Evolutionary conservation across 179 eudicot species (phyloP).

Genomic region (Silene vulgaris): DNA sequence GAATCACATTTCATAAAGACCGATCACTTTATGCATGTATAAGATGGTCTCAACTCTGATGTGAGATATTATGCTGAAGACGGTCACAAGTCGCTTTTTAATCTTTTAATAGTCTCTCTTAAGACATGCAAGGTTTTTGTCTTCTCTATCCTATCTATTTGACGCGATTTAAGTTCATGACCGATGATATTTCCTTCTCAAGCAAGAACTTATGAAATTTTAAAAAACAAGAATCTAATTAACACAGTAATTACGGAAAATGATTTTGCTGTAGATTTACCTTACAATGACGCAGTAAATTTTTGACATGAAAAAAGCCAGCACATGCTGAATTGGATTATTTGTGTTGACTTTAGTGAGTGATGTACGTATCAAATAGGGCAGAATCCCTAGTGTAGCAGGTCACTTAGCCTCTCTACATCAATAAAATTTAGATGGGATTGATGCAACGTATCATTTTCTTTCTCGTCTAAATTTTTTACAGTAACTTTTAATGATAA

Average conservation of each 20-base stretch:
- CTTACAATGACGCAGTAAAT: too few species aligned
- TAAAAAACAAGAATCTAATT: background rate
- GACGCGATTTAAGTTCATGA: too few species aligned
- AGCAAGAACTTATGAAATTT: too few species aligned
- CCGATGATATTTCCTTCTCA: too few species aligned
- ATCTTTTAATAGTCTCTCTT: too few species aligned
- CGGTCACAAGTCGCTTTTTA: too few species aligned
- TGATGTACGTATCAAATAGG: constrained; percentile 1
- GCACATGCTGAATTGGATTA: background rate
- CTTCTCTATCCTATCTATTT: too few species aligned
- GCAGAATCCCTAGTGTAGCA: background rate
- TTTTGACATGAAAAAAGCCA: background rate
- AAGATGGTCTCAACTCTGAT: too few species aligned
- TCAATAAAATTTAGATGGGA: background rate
- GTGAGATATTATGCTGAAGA: too few species aligned
- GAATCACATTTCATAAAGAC: too few species aligned
- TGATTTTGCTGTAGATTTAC: background rate
- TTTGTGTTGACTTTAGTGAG: constrained; percentile 16
- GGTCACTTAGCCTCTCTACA: constrained; percentile 3
- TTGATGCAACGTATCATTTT: constrained; percentile 20
- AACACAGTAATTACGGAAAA: background rate
- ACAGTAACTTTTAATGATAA: background rate
- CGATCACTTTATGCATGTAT: too few species aligned
- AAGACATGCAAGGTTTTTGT: too few species aligned
- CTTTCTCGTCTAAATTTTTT: background rate